phyloP scores from a whole-genome alignment of 2,329 filamentous ascomycete species.

The Chaetomium strumarium region DNA sequence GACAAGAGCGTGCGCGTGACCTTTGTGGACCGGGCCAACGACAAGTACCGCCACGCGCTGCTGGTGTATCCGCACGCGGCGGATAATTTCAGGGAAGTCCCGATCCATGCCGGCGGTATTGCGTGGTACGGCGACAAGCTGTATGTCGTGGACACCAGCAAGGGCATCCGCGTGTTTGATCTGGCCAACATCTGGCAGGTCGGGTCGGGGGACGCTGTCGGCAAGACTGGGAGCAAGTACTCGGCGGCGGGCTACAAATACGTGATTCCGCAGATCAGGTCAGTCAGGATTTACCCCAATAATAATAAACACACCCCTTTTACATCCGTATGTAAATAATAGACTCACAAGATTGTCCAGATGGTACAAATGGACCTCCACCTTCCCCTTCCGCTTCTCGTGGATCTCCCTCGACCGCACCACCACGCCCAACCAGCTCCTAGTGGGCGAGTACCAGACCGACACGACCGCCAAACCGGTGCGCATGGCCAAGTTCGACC shows the following conservation, averaged over 20 bases:
- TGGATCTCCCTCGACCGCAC: slow-evolving; percentile 33
- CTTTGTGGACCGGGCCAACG: slow-evolving; percentile 29
- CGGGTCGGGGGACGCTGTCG: slow-evolving; percentile 28
- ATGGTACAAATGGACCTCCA: slow-evolving; percentile 20
- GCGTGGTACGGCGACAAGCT: slow-evolving; percentile 33
- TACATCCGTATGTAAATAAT: too few relatives aligned
- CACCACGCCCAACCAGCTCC: slow-evolving; percentile 27
- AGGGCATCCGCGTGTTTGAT: slow-evolving; percentile 34
- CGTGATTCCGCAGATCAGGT: slow-evolving; percentile 32
- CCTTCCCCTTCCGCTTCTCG: slow-evolving; percentile 30
- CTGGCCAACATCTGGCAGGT: slow-evolving; percentile 34
- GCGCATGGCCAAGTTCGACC: slow-evolving; percentile 29
- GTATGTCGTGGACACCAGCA: slow-evolving; percentile 32
- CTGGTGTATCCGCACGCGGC: slow-evolving; percentile 31
- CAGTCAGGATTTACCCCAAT: not conserved
- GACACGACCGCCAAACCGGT: slow-evolving; percentile 26
- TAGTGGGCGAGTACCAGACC: slow-evolving; percentile 32
- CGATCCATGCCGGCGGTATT: slow-evolving; percentile 33
- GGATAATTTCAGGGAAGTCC: slow-evolving; percentile 30
- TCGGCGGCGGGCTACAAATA: slow-evolving; percentile 31
- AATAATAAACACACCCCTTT: not conserved
- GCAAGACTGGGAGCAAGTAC: slow-evolving; percentile 28
- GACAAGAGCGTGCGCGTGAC: slow-evolving; percentile 29
- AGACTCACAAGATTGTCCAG: not conserved
- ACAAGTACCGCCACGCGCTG: slow-evolving; percentile 31